Conservation (phyloP, 805 yeast genomes). For the Debaryomyces hansenii region DNA sequence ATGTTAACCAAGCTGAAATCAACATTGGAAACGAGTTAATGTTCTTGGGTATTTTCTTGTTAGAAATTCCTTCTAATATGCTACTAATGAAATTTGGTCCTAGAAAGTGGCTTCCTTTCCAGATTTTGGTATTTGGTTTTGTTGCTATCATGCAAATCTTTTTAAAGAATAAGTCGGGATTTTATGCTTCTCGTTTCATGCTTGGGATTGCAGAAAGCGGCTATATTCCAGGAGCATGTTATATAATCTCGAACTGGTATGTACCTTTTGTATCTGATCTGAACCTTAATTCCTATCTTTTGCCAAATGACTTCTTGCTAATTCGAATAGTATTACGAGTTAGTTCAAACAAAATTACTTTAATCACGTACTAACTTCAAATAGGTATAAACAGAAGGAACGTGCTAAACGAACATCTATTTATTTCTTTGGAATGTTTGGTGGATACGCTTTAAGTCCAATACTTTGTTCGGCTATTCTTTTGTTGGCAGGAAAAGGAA, state of each 20-base stretch:
- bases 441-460: constrained; percentile 4
- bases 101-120: constrained; percentile 3
- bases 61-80: constrained; percentile 5
- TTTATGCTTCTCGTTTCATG: constrained; percentile 3
- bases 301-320: no score
- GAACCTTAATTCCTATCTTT: no score
- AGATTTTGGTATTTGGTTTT: constrained; percentile 2
- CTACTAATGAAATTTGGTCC: constrained; percentile 3
- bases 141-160: constrained; percentile 2
- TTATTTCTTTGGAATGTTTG: constrained; percentile 5
- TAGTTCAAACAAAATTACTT: no score
- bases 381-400: constrained; percentile 1
- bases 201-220: constrained; percentile 4
- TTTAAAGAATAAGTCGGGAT: constrained; percentile 1
- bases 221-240: constrained; percentile 3
- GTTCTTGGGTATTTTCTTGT: constrained; percentile 2
- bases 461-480: constrained; percentile 2
- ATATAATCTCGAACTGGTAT: constrained; percentile 3
- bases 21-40: constrained; percentile 3
- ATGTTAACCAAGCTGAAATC: background rate
- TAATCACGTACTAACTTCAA: no score
- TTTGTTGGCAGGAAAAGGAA: background rate
- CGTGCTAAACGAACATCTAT: constrained; percentile 3
- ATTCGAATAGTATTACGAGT: no score
- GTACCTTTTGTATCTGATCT: background rate